Conservation (phyloP, 805 yeast genomes). For the Lipomyces kockii region DNA sequence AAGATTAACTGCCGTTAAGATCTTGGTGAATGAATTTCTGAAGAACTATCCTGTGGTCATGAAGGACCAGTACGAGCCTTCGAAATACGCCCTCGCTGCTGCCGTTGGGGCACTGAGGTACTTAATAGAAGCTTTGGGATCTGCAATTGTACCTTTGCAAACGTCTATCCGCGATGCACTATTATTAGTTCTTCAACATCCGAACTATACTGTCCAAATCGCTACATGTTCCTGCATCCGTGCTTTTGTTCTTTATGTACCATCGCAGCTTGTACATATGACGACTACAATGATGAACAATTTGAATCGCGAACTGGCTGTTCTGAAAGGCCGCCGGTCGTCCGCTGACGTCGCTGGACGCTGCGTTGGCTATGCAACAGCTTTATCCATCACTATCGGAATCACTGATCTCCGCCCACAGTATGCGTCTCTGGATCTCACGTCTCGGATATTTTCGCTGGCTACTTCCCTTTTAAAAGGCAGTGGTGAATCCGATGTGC, state of each 20-base stretch:
- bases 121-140: conserved; percentile 41
- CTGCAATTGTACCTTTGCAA: conserved; percentile 41
- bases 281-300: conserved; percentile 34
- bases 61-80: conserved; percentile 37
- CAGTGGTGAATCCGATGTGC: conserved; percentile 40
- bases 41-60: conserved; percentile 38
- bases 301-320: conserved; percentile 38
- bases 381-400: conserved; percentile 41
- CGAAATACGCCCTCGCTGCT: conserved; percentile 37
- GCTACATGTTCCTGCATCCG: conserved; percentile 32
- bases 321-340: conserved; percentile 31
- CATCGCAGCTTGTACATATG: conserved; percentile 38
- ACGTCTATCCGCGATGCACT: conserved; percentile 28
- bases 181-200: conserved; percentile 32
- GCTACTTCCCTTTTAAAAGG: conserved; percentile 52
- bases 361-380: conserved; percentile 42
- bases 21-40: conserved; percentile 37
- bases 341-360: conserved; percentile 30
- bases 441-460: conserved; percentile 52
- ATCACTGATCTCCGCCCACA: conserved; percentile 40
- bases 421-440: conserved; percentile 53
- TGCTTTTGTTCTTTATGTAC: conserved; percentile 35
- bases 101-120: conserved; percentile 37
- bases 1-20: conserved; percentile 38
- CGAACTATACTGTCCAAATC: conserved; percentile 36